phyloP scores from a whole-genome alignment of 768 basidiomycete species.

The Lactarius tabidus region DNA sequence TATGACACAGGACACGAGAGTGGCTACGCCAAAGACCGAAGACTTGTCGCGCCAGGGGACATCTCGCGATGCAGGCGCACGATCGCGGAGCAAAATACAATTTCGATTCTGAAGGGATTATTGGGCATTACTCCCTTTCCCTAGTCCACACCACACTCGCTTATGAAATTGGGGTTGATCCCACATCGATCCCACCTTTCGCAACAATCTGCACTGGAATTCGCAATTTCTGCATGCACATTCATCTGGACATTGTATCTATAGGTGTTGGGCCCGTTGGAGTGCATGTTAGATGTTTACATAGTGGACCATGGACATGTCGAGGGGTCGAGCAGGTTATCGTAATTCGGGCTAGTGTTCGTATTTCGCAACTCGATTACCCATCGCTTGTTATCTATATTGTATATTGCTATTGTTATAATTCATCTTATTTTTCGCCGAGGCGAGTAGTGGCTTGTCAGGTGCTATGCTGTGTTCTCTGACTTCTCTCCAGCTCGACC shows the following conservation, averaged over 20 bases:
- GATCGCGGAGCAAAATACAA: not conserved
- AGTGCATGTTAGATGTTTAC: not conserved
- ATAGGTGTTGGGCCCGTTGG: not conserved
- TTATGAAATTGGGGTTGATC: constrained; percentile 1
- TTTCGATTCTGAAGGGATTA: not conserved
- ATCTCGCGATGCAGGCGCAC: not conserved
- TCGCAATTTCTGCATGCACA: not conserved
- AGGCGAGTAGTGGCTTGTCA: no score
- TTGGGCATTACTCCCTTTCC: not conserved
- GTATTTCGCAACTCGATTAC: not conserved
- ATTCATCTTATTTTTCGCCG: not conserved
- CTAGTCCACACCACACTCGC: not conserved
- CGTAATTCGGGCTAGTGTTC: not conserved
- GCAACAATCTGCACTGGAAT: not conserved
- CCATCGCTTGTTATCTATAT: not conserved
- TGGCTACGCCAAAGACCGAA: not conserved
- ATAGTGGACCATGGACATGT: constrained; percentile 4
- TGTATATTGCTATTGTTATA: not conserved
- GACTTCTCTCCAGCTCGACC: no score
- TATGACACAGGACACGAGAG: not conserved
- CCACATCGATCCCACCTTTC: not conserved
- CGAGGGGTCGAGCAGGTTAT: not conserved
- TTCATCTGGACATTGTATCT: constrained; percentile 1
- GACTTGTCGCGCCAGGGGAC: not conserved
- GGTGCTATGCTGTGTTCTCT: no score